Evolutionary conservation across 345 rosid species (phyloP), one percentile per base, ranked within the genome.

Genomic region (Eutrema japonicum): DNA sequence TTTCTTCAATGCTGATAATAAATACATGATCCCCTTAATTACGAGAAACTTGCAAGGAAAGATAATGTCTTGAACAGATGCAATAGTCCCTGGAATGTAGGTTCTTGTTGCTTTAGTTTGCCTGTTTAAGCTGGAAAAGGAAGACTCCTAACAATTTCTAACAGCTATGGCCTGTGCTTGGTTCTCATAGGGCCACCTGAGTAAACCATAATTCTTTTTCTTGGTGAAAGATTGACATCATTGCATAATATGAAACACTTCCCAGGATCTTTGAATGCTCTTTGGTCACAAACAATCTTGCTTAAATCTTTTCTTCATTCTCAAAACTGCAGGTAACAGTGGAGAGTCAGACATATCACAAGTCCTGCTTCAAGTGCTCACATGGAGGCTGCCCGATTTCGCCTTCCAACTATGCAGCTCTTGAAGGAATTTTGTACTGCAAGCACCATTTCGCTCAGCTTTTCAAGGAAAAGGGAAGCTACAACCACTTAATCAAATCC

Each of bases 391-490:
- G 94, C 72, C 55, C 87, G 1, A 77, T 89, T 51, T 87, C 94
- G 12, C 90, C 89, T 46, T 86, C 96, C 18, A 81, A 86, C 57
- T 92, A 88, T 55, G 94, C 96, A 11, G 86, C 96, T 32, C 86
- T 88, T 33, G 92, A 89, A 63, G 96, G 97, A 40, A 80, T 83
- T 46, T 73, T 92, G 48, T 92, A 89, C 81, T 92, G 97, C 88
- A 89, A 83, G 80, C 90, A 85, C 81, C 97, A 92, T 59, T 92
- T 92, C 73, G 89, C 96, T 59, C 93, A 85, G 82, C 83, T 89
- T 55, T 92, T 89, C 84, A 88, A 83, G 89, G 98, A 95, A 80
- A 96, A 96, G 70, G 99, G 99, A 35, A 92, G 96, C 82, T 96
- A 96, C 86, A 92, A 89, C 70, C 98, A 96, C 80, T 88, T 92